These are phyloP conservation scores for Polygonum aviculare DNA, from an alignment of 148 eudicot genomes.

Conservation along the genomic window DNA sequence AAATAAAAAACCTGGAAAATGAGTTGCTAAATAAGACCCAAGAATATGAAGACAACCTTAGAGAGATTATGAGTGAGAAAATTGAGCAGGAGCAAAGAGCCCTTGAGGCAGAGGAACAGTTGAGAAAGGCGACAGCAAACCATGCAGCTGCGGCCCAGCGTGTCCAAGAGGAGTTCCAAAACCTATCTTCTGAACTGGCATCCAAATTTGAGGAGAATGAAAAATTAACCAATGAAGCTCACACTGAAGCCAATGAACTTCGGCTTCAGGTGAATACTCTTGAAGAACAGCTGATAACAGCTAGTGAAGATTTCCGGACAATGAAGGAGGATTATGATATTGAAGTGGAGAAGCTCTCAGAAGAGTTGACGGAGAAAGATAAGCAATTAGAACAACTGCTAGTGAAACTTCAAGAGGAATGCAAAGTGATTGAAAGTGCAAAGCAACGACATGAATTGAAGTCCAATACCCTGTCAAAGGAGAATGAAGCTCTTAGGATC, in stretches of 20 bases:
- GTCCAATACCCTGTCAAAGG: slow-evolving; percentile 28
- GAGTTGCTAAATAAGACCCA: slow-evolving; percentile 56
- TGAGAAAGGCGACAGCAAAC: slow-evolving; percentile 42
- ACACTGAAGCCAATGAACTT: slow-evolving; percentile 49
- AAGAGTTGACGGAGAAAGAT: slow-evolving; percentile 29
- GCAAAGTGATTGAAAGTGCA: slow-evolving; percentile 19
- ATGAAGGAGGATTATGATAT: slow-evolving; percentile 29
- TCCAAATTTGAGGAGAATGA: slow-evolving; percentile 62
- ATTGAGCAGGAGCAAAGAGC: slow-evolving; percentile 59
- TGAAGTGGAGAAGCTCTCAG: slow-evolving; percentile 36
- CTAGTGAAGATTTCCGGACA: slow-evolving; percentile 37
- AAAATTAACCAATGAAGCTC: slow-evolving; percentile 35
- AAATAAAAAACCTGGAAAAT: slow-evolving; percentile 42
- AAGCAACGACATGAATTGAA: slow-evolving; percentile 26
- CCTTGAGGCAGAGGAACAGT: slow-evolving; percentile 58
- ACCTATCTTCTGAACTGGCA: slow-evolving; percentile 49
- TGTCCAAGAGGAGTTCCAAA: slow-evolving; percentile 60
- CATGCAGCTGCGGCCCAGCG: slow-evolving; percentile 46
- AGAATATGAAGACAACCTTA: slow-evolving; percentile 49
- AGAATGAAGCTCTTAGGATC: slow-evolving; percentile 32
- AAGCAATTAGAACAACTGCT: slow-evolving; percentile 31
- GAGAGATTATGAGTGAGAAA: slow-evolving; percentile 33
- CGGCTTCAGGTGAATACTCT: slow-evolving; percentile 32
- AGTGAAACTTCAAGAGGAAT: slow-evolving; percentile 29
- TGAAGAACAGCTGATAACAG: slow-evolving; percentile 50